Evolutionary conservation across 495 filamentous ascomycete genomes (phyloP).

Genomic region (Lentithecium fluviatile): DNA sequence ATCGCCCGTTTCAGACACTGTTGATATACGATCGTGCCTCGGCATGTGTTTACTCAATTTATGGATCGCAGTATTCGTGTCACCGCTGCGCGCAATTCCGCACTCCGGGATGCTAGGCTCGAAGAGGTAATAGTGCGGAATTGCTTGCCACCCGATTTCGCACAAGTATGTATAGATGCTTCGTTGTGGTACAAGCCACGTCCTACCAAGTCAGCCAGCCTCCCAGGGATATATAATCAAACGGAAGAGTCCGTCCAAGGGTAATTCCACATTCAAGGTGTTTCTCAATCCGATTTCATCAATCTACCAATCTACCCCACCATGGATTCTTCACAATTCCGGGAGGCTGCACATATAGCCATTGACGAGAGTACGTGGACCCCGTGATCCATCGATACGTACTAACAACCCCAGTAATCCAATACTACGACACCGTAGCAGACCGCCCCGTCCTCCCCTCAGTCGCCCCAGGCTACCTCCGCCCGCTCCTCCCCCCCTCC

Average conservation of each 20-base stretch:
- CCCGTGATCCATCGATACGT: no score
- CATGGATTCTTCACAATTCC: constrained; percentile 85
- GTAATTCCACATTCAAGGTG: neutral
- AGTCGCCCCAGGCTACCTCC: constrained; percentile 84
- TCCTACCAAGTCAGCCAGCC: no score
- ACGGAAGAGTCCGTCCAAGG: no score
- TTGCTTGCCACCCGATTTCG: neutral
- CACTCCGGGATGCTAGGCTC: neutral
- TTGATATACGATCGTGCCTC: no score
- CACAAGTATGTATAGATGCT: no score
- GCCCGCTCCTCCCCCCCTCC: constrained; percentile 69
- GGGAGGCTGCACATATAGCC: constrained; percentile 73
- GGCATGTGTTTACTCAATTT: no score
- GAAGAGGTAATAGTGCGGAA: neutral
- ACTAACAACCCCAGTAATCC: constrained; percentile 57
- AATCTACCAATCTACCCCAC: neutral
- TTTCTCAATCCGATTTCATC: neutral
- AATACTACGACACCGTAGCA: constrained; percentile 76
- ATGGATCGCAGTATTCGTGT: no score
- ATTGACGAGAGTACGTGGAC: constrained; percentile 74
- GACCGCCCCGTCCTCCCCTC: constrained; percentile 71
- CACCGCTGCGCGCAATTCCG: no score
- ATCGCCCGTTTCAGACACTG: no score
- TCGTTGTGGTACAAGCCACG: no score
- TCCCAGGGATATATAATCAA: no score